Percentiles rank a stretch among this genome's conserved stretches.
These are phyloP conservation scores for Trichosanthes cucumerina DNA, from an alignment of 306 rosid species.

Conservation along the genomic window DNA sequence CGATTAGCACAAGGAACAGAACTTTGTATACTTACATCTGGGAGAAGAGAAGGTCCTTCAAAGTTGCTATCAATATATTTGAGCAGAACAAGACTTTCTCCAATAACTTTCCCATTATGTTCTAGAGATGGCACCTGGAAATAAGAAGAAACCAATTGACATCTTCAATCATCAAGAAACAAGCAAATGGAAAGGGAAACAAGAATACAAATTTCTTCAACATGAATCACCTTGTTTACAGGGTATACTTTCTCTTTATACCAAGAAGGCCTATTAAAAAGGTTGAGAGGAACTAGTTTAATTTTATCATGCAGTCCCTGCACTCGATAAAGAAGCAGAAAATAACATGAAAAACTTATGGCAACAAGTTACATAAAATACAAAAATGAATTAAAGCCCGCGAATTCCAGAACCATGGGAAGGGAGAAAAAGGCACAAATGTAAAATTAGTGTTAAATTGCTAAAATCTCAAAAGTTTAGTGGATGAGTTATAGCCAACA, in stretches of 20 bases:
- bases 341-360: no score
- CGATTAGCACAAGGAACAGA: background rate
- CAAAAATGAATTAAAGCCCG: no score
- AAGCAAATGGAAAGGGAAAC: no score
- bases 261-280: conserved; percentile 66
- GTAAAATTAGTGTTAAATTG: no score
- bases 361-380: no score
- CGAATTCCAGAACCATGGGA: no score
- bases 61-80: conserved; percentile 55
- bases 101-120: conserved; percentile 69
- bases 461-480: no score
- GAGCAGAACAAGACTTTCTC: conserved; percentile 83
- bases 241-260: conserved; percentile 72
- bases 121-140: conserved; percentile 50
- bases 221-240: conserved; percentile 35
- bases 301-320: conserved; percentile 70
- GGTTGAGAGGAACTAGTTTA: conserved; percentile 52
- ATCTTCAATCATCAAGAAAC: background rate
- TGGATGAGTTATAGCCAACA: no score
- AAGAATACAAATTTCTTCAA: background rate
- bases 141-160: background rate
- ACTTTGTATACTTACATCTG: conserved; percentile 31
- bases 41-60: conserved; percentile 48
- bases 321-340: background rate
- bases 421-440: no score